These are phyloP conservation scores for Saturnispora halmiae DNA, from an alignment of 805 yeast species.

Conservation along the genomic window DNA sequence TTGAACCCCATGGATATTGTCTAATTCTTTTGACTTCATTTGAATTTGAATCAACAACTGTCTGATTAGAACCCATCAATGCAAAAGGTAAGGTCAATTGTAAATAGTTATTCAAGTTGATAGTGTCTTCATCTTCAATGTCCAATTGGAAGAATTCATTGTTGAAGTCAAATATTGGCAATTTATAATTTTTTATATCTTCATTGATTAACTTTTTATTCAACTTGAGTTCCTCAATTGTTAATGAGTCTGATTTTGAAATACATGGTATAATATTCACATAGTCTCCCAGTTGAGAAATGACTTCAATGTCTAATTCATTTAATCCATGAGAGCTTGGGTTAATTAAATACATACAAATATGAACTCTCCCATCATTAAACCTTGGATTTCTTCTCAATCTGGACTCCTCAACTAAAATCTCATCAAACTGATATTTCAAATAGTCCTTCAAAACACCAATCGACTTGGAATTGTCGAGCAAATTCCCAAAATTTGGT, in stretches of 20 bases:
- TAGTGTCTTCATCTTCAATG: conserved; percentile 24
- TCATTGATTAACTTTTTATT: conserved; percentile 69
- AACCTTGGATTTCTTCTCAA: conserved; percentile 80
- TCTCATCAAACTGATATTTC: conserved; percentile 77
- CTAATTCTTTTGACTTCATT: conserved; percentile 40
- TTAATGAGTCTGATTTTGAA: conserved; percentile 71
- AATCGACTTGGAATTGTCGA: conserved; percentile 61
- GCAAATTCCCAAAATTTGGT: conserved; percentile 72
- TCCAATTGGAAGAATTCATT: conserved; percentile 38
- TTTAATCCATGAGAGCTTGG: conserved; percentile 57
- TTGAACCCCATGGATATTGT: conserved; percentile 61
- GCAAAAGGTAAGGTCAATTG: conserved; percentile 53
- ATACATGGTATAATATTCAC: conserved; percentile 82
- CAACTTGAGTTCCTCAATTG: conserved; percentile 55
- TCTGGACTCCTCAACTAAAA: conserved; percentile 68
- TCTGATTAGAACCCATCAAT: conserved; percentile 48
- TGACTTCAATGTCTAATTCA: conserved; percentile 64
- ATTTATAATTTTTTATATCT: conserved; percentile 60
- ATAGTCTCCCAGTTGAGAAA: conserved; percentile 57
- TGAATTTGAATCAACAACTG: conserved; percentile 27
- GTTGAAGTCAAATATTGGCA: conserved; percentile 74
- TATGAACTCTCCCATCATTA: conserved; percentile 77
- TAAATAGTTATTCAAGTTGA: conserved; percentile 30
- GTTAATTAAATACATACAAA: conserved; percentile 66
- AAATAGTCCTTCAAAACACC: conserved; percentile 66